Evolutionary conservation across 352 stramenopile species (phyloP).

Genomic region (Pythium rishiriense): DNA sequence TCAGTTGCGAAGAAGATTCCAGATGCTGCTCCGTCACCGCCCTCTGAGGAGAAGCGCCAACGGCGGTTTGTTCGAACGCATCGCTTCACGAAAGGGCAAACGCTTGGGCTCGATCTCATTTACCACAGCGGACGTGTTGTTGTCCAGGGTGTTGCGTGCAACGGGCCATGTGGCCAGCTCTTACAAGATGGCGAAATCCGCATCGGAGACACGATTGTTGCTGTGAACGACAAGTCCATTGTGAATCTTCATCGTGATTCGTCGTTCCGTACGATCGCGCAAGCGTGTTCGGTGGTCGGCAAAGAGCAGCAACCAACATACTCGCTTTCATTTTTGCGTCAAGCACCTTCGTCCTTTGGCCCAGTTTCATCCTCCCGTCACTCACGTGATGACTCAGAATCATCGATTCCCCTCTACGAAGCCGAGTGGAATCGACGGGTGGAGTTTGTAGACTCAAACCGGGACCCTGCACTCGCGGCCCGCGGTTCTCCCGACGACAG

Average conservation of each 20-base stretch:
- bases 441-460: slow-evolving; percentile 62
- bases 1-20: slow-evolving; percentile 35
- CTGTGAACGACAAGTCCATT: slow-evolving; percentile 77
- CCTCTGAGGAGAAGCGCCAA: slow-evolving; percentile 17
- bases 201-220: slow-evolving; percentile 79
- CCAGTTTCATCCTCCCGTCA: slow-evolving; percentile 5
- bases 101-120: slow-evolving; percentile 79
- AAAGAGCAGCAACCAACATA: slow-evolving; percentile 33
- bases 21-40: neutral
- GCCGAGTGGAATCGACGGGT: slow-evolving; percentile 85
- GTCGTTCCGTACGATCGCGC: slow-evolving; percentile 76
- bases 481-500: slow-evolving; percentile 21
- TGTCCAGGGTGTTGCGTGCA: slow-evolving; percentile 73
- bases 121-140: slow-evolving; percentile 75
- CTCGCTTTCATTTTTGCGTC: slow-evolving; percentile 66
- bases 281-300: slow-evolving; percentile 39
- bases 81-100: slow-evolving; percentile 53
- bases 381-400: neutral
- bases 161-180: slow-evolving; percentile 58
- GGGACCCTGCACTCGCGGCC: neutral
- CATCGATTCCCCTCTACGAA: slow-evolving; percentile 41
- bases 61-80: slow-evolving; percentile 64
- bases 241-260: slow-evolving; percentile 80
- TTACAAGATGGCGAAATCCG: slow-evolving; percentile 66
- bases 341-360: slow-evolving; percentile 42